Conservation (phyloP, 176 grass and related monocot genomes). For the Cocos nucifera region DNA sequence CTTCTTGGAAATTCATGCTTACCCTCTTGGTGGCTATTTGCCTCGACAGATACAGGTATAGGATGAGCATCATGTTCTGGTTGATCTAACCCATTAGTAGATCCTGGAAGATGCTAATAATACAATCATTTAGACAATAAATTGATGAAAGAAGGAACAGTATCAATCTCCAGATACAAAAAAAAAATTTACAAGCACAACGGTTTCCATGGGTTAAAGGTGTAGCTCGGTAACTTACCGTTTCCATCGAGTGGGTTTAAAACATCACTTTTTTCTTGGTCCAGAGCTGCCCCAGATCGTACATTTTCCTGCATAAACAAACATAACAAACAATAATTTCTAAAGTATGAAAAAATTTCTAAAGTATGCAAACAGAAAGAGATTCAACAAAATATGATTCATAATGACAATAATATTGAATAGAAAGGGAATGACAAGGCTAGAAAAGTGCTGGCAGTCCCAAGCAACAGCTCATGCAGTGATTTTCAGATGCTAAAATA, state of each 20-base stretch:
- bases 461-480: slow-evolving; percentile 1
- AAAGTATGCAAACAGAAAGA: too few species aligned
- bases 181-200: too few species aligned
- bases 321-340: neutral
- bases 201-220: too few species aligned
- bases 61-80: slow-evolving; percentile 36
- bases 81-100: slow-evolving; percentile 26
- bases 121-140: slow-evolving; percentile 3
- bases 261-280: slow-evolving; percentile 60
- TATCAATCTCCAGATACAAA: too few species aligned
- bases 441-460: too few species aligned
- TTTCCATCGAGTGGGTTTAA: slow-evolving; percentile 19
- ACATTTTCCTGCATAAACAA: slow-evolving; percentile 46
- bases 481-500: slow-evolving; percentile 21
- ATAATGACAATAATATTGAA: too few species aligned
- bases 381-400: too few species aligned
- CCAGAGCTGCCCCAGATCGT: slow-evolving; percentile 26
- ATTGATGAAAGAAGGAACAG: neutral
- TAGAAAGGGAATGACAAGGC: too few species aligned
- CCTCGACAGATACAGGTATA: slow-evolving; percentile 37
- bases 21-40: slow-evolving; percentile 47
- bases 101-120: slow-evolving; percentile 29
- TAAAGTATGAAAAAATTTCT: too few species aligned
- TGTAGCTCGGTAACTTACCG: slow-evolving; percentile 6
- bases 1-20: slow-evolving; percentile 37